Evolutionary conservation across 306 rosid species (phyloP), one percentile per base, ranked within the genome.

Genomic region (Cicer cuneatum): DNA sequence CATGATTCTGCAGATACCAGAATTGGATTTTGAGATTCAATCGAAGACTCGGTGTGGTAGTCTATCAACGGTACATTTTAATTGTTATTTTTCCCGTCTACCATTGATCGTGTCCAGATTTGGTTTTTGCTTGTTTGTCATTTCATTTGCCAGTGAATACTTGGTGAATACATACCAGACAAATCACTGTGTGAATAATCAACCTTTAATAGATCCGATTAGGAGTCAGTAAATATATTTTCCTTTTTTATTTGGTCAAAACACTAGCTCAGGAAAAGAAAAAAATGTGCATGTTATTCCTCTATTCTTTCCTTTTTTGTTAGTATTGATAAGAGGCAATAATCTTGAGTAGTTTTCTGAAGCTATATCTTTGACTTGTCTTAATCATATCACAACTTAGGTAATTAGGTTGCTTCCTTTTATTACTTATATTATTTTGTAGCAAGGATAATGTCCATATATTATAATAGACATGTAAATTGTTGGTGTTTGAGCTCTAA

Each of bases 11-110:
- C 88, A 93, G 98, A 88, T 93, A 77, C 93, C 97, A 14, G 90
- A 93, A 71, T 73, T 93, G 85, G 98, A 90, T 61, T 90, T 93
- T 71, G 98, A 93, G 83, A 90, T 93, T 74, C 97, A 96, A 59
- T 90, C 90, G 4, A 96, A 90, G 85, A 91, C 98, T 79, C 97
- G 89, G 37, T 83, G 93, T 71, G 97, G 97, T 65, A 82, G 86
- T 70, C 78, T 93, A 49, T 93, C 98, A 62, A 93, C 98, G 76
- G 98, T 90, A 18, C 49, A 54, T 53, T 60, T 66, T 18, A 47
- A 45, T 66, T 42, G 15, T 72, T 81, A 11, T 5, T 6, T 74
- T 65, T 59, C 4, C 4, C 2, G 49, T 37, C 39, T 40, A 35
- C 39, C 62, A 69, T 58, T 66, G 41, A 59, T 14, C 7, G 18